Base-by-base conservation (phyloP, 257 asterid genomes). In the Misopates orontium region DNA sequence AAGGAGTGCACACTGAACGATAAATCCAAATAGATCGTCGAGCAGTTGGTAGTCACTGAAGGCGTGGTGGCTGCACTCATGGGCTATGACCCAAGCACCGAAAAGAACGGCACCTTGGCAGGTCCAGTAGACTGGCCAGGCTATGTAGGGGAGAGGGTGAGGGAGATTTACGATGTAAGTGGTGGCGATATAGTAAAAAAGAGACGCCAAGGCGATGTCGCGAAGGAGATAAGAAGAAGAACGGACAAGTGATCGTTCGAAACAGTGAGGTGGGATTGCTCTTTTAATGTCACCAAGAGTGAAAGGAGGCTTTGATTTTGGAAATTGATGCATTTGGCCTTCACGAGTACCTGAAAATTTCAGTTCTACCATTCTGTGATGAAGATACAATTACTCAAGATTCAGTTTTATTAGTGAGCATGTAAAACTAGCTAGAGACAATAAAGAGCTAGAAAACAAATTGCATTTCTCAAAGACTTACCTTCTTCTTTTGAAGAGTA, bases 211-310 rank as follows among this genome's bases (percentile, higher is more conserved):
- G 13, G 41, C 8, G 65, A 85, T 83, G 76, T 85, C 92, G 15
- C 70, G 69, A 22, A 73, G 79, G 4, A 80, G 80, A 17, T 83
- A 80, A 40, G 82, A 78, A 66, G 80, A 79, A 0, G 92, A 85
- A 28, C 67, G 82, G 52, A 44, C 2, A 36, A 83, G 78, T 23
- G 92, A 85, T 25, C 92, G 56, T 66, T 79, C 11, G 49, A 85
- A 85, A 79, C 92, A 85, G 70, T 83, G 87, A 42, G 92, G 89
- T 18, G 92, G 92, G 64, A 85, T 80, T 73, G 76, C 89, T 31
- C 81, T 85, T 82, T 85, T 85, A 54, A 85, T 50, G 52, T 85
- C 92, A 22, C 87, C 85, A 8, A 85, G 62, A 0, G 89, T 58
- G 79, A 85, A 85, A 3, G 85, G 79, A 14, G 92, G 92, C 75